Evolutionary conservation across 805 yeast genomes (phyloP), one percentile per base, ranked within the genome.

Genomic region (Nakazawaea ishiwadae): DNA sequence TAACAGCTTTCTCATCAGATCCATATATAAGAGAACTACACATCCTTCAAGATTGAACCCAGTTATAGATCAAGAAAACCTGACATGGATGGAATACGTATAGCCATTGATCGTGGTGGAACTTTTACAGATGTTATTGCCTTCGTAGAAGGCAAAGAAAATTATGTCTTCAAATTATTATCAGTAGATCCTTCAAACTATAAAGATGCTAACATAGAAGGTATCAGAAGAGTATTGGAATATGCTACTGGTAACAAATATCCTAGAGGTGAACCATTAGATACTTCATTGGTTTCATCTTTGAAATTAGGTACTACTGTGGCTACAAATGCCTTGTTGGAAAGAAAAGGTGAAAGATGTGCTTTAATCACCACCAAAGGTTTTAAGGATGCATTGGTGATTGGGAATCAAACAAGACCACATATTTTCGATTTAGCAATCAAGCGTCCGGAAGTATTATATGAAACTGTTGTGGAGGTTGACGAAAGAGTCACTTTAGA

Each of bases 381-480:
- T 0, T 91, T 88, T 62, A 77, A 77, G 50, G 97, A 91, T 55
- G 79, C 85, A 30, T 66, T 91, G 46, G 62, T 69, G 2, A 90
- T 91, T 50, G 98, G 98, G 2, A 89, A 87, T 55, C 98, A 91
- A 59, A 77, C 96, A 2, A 71, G 98, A 52, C 98, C 98, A 2
- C 71, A 81, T 51, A 88, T 91, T 39, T 91, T 91, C 54, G 96
- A 89, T 51, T 66, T 91, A 49, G 73, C 84, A 5, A 86, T 90
- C 34, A 66, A 71, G 38, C 85, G 81, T 53, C 81, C 89, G 10
- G 80, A 73, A 5, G 81, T 79, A 16, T 68, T 91, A 24, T 89
- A 88, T 52, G 80, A 81, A 39, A 58, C 71, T 2, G 96, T 91
- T 1, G 70, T 82, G 31, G 97, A 91, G 59, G 68, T 91, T 31